Conservation (phyloP, 228 moss, liverwort and hornwort genomes). For the Sphagnum fallax region DNA sequence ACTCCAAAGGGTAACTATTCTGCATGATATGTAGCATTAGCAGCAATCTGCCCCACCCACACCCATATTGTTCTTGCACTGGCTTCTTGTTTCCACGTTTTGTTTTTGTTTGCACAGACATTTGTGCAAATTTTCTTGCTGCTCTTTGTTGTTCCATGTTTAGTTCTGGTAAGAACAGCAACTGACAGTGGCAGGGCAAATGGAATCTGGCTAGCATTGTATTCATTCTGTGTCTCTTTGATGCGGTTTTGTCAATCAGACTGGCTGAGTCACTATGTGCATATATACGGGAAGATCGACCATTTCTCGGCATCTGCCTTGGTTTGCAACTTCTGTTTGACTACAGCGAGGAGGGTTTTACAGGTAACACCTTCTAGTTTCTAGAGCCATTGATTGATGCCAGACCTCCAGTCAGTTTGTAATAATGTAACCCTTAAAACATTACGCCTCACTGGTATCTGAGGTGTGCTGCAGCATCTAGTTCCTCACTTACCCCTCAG, state of each 20-base stretch:
- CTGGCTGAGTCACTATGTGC: constrained; percentile 62
- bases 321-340: constrained; percentile 90
- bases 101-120: not conserved
- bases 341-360: constrained; percentile 72
- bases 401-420: no score
- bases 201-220: no score
- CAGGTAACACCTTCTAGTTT: constrained; percentile 33
- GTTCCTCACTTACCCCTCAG: no score
- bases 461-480: no score
- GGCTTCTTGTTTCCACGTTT: not conserved
- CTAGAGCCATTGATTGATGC: not conserved
- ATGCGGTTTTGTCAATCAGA: constrained; percentile 27
- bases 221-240: no score
- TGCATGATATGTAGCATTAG: not conserved
- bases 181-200: no score
- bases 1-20: constrained; percentile 51
- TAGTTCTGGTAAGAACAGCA: not conserved
- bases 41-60: no score
- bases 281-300: constrained; percentile 78
- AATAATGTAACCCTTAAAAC: no score
- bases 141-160: no score
- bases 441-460: no score
- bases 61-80: no score
- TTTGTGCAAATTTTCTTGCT: no score
- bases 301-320: constrained; percentile 93